Evolutionary conservation across 2,329 filamentous ascomycete genomes (phyloP).

Genomic region (Trichoderma arundinaceum): DNA sequence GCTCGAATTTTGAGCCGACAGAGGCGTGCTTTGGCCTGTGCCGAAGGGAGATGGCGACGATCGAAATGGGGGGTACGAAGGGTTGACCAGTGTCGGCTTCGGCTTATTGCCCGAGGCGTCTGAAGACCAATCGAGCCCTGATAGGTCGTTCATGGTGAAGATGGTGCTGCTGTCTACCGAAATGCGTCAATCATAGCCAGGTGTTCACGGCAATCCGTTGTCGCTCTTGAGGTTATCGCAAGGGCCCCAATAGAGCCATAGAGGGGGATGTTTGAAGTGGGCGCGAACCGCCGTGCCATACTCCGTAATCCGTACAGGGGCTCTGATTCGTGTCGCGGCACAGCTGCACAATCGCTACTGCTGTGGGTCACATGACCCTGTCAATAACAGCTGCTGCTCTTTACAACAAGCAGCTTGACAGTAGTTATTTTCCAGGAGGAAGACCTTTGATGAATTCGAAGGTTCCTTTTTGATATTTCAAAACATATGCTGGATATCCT

Average conservation of each 20-base stretch:
- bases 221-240: constrained; percentile 33
- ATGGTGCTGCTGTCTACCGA: constrained; percentile 34
- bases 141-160: constrained; percentile 65
- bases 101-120: constrained; percentile 46
- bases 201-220: constrained; percentile 33
- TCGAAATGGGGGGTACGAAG: constrained; percentile 57
- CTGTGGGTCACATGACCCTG: constrained; percentile 22
- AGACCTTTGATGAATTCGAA: no score
- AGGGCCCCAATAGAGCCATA: background rate
- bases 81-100: constrained; percentile 51
- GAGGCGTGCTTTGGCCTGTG: constrained; percentile 62
- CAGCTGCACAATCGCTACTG: constrained; percentile 5
- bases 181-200: constrained; percentile 39
- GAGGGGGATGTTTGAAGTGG: constrained; percentile 18
- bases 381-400: background rate
- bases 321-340: constrained; percentile 20
- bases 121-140: constrained; percentile 64
- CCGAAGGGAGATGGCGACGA: constrained; percentile 61
- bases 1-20: constrained; percentile 57
- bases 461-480: background rate
- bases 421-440: background rate
- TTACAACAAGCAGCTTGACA: background rate
- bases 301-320: constrained; percentile 4
- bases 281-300: constrained; percentile 16
- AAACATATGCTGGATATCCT: background rate